Evolutionary conservation across 352 stramenopile species (phyloP).

Genomic region (Plasmopara halstedii): DNA sequence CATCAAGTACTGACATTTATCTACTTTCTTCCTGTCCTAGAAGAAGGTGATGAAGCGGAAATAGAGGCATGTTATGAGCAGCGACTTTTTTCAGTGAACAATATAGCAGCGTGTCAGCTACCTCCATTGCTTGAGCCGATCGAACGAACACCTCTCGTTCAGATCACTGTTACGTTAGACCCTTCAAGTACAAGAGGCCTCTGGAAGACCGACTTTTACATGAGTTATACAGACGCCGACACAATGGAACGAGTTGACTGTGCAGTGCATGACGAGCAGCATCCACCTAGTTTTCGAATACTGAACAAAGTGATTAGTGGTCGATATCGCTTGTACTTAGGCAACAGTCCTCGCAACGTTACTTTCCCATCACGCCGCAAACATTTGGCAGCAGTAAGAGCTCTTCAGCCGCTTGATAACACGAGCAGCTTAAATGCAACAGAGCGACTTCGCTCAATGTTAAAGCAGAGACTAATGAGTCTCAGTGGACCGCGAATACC

Average conservation of each 20-base stretch:
- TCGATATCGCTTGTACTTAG: conserved; percentile 48
- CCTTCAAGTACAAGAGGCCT: conserved; percentile 16
- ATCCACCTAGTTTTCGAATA: conserved; percentile 17
- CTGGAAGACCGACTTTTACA: conserved; percentile 39
- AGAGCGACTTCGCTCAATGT: conserved; percentile 33
- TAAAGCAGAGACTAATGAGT: conserved; percentile 50
- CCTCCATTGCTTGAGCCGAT: conserved; percentile 17
- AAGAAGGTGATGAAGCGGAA: conserved; percentile 14
- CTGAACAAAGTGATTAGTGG: conserved; percentile 40
- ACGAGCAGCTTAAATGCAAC: conserved; percentile 29
- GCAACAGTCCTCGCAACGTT: conserved; percentile 58
- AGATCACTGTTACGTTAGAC: conserved; percentile 50
- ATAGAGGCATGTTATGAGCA: conserved; percentile 49
- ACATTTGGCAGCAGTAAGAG: conserved; percentile 15
- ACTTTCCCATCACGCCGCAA: conserved; percentile 23
- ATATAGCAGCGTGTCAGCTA: conserved; percentile 24
- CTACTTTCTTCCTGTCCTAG: conserved; percentile 48
- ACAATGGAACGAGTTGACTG: conserved; percentile 44
- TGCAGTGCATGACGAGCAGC: conserved; percentile 18
- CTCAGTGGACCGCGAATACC: conserved; percentile 50
- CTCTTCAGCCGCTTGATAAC: conserved; percentile 7
- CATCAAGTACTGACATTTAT: conserved; percentile 51
- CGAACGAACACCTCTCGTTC: conserved; percentile 43
- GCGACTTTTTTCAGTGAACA: conserved; percentile 33
- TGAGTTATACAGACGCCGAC: conserved; percentile 43